phyloP scores from a whole-genome alignment of 208 protist species.

The Crithidia sp. region DNA sequence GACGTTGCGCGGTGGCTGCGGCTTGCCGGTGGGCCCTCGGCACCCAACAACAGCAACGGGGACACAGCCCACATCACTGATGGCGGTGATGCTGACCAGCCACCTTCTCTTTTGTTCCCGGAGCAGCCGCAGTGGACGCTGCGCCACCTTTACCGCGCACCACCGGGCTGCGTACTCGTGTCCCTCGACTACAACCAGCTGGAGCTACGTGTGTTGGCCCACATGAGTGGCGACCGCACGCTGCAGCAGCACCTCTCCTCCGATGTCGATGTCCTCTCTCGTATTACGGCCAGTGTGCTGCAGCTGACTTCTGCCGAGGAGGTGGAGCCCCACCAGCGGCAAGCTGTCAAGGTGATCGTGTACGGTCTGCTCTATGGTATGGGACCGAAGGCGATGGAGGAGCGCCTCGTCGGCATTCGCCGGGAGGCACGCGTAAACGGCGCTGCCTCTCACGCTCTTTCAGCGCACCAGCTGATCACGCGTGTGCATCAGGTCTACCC shows the following conservation, averaged over 20 bases:
- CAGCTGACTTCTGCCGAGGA: slow-evolving; percentile 17
- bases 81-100: not conserved
- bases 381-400: slow-evolving; percentile 69
- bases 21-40: not conserved
- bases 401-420: slow-evolving; percentile 31
- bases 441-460: not conserved
- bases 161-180: slow-evolving; percentile 65
- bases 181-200: slow-evolving; percentile 90
- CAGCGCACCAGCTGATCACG: slow-evolving; percentile 49
- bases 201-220: slow-evolving; percentile 81
- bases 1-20: slow-evolving; percentile 27
- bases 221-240: slow-evolving; percentile 64
- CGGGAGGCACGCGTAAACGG: not conserved
- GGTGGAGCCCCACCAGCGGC: slow-evolving; percentile 53
- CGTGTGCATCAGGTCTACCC: slow-evolving; percentile 73
- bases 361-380: slow-evolving; percentile 92
- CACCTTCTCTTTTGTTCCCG: slow-evolving; percentile 12
- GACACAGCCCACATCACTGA: not conserved
- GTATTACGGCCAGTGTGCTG: slow-evolving; percentile 57
- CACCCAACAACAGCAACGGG: too few species aligned
- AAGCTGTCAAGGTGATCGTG: slow-evolving; percentile 81
- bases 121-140: slow-evolving; percentile 61
- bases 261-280: slow-evolving; percentile 52
- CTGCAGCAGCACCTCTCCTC: slow-evolving; percentile 56
- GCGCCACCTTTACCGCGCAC: slow-evolving; percentile 69